Evolutionary conservation across 2,329 filamentous ascomycete species (phyloP).

Genomic region (Camptophora hylomeconis): DNA sequence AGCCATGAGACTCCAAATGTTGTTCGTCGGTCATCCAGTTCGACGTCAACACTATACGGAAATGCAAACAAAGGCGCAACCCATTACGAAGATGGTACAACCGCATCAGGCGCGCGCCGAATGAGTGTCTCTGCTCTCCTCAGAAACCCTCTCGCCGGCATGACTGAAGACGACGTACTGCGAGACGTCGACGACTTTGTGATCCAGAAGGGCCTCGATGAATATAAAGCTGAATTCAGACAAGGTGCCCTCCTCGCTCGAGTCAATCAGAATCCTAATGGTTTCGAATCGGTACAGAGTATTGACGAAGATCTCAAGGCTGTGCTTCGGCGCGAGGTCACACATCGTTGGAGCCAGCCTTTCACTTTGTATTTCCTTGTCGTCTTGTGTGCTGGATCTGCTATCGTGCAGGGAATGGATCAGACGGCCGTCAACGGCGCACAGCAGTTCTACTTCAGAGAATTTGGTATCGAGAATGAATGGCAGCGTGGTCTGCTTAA

Average conservation of each 20-base stretch:
- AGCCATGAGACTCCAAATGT: conserved; percentile 1
- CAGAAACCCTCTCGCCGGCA: conserved; percentile 39
- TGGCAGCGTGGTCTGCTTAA: conserved; percentile 32
- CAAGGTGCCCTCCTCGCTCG: conserved; percentile 40
- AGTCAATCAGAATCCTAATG: conserved; percentile 37
- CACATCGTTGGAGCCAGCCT: conserved; percentile 26
- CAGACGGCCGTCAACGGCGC: conserved; percentile 33
- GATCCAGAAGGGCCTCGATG: conserved; percentile 31
- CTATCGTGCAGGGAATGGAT: conserved; percentile 32
- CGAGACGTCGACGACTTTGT: conserved; percentile 42
- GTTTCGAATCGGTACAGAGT: conserved; percentile 34
- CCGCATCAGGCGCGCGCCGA: conserved; percentile 1
- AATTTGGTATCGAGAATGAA: conserved; percentile 22
- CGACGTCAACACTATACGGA: conserved; percentile 1
- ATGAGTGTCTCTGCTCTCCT: conserved; percentile 6
- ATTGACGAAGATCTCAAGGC: conserved; percentile 30
- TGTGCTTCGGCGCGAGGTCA: conserved; percentile 25
- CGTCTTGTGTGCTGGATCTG: conserved; percentile 28
- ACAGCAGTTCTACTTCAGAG: conserved; percentile 29
- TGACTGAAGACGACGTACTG: conserved; percentile 39
- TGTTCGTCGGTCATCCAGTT: conserved; percentile 1
- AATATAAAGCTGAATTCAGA: conserved; percentile 35
- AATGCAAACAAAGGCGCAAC: conserved; percentile 1
- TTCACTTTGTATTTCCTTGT: conserved; percentile 25
- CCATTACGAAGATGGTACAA: conserved; percentile 2